Base-by-base conservation (phyloP, 495 filamentous ascomycete species). In the Thermothielavioides terrestris region DNA sequence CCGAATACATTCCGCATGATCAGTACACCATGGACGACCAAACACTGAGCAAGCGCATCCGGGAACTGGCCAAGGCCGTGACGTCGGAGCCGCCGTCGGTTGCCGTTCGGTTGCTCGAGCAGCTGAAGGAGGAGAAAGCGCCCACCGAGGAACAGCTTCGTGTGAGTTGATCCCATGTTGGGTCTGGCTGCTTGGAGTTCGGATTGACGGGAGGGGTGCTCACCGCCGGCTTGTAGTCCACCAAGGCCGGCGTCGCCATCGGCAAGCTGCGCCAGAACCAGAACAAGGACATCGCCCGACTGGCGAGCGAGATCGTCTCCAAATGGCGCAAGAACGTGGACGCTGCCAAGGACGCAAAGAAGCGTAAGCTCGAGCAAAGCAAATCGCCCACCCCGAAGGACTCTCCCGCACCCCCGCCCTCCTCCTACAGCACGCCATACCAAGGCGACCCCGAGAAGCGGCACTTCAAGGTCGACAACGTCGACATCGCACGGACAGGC, bases 21-120 rank as follows among this genome's bases (percentile, higher is more conserved):
- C n/a, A n/a, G n/a, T n/a, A n/a, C n/a, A n/a, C n/a, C 32, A 91
- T 95, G 88, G 87, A 95, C 57, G 77, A 80, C 55, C 85, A 84
- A 67, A 85, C 89, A 55, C 80, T 98, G 32, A 79, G 83, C 37
- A 65, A 77, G 45, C 80, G 79, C 59, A 79, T 86, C 50, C 81
- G 83, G 68, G 77, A 80, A 55, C 71, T 98, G 53, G 73, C 76
- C 60, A 95, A 94, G 75, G 87, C 86, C 27, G 70, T 81, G 69
- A 69, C 77, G 40, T 79, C 79, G 50, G 84, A 91, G 53, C 75
- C 86, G 1, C 53, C 85, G 7, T 57, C 78, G 7, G 77, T 68
- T 50, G 73, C 95, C 43, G 64, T 89, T 25, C 65, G 69, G 20
- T 74, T 97, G 27, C 71, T 98, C 30, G 82, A 84, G 56, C 78